Base-by-base conservation (phyloP, 2,329 filamentous ascomycete species). In the Colletotrichum eremochloae region DNA sequence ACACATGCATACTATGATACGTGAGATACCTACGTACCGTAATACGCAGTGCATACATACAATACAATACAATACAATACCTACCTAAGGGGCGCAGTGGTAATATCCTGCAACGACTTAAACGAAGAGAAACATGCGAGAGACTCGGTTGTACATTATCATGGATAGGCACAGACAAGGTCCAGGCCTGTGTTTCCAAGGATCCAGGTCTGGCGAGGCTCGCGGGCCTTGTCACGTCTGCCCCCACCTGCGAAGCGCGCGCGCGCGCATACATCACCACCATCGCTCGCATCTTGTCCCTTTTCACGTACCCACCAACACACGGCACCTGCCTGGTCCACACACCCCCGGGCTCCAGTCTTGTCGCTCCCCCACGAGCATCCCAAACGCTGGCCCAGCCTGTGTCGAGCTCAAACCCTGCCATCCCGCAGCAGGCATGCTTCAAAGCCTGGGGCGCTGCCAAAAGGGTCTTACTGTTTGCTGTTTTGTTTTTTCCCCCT, bases 341-440 rank as follows among this genome's bases (percentile, higher is more conserved):
- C 20, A 48, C 46, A 48, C 33, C 44, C 33, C 46, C 18, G 15
- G 33, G 55, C 44, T 38, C 46, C 63, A 57, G 40, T 62, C 46
- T 46, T 38, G n/a, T 24, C 14, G 24, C 38, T n/a, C 63, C 66
- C 65, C 69, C 46, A 66, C 66, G 69, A 69, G 60, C 55, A 69
- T 65, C 70, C 70, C 70, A 72, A 72, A 72, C 66, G 40, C 70
- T 64, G 69, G 65, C 55, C 52, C 50, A 69, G 69, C 52, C 64
- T n/a, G 55, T 42, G 53, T 60, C 60, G 60, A 60, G 69, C 69
- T 69, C 66, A 66, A 72, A 64, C 66, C 66, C 65, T 50, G 57
- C 58, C 53, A 44, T 70, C 60, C 60, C 60, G 66, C 60, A 20
- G 61, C 66, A 61, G 31, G 46, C 70, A 70, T 72, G 70, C 70